Evolutionary conservation across 371 early-diverging fungal genomes (phyloP).

Genomic region (Saksenaea oblongispora): DNA sequence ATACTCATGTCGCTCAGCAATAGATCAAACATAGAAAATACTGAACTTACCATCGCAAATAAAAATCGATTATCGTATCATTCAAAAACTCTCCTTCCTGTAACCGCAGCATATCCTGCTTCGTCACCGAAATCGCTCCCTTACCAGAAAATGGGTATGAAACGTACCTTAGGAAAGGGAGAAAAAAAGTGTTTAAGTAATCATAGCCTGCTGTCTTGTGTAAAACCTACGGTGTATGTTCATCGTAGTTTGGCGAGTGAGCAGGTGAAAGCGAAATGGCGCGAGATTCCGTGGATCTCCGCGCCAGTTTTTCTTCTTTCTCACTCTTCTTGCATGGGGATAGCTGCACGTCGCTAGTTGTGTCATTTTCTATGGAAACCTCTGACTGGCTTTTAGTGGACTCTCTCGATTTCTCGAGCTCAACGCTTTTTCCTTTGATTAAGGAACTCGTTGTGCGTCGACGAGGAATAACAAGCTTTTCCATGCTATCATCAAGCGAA

Average conservation of each 20-base stretch:
- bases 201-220: not conserved
- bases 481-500: too few species aligned
- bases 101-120: constrained; percentile 47
- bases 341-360: too few species aligned
- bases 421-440: not conserved
- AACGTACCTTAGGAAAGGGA: not conserved
- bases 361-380: too few species aligned
- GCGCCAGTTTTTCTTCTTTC: not conserved
- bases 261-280: not conserved
- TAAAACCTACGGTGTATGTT: not conserved
- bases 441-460: too few species aligned
- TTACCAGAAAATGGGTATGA: constrained; percentile 21
- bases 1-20: not conserved
- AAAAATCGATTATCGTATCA: constrained; percentile 63
- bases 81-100: constrained; percentile 57
- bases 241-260: not conserved
- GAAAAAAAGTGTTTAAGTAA: not conserved
- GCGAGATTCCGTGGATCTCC: not conserved
- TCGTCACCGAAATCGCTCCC: constrained; percentile 32
- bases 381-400: too few species aligned
- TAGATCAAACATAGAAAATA: not conserved
- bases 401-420: not conserved
- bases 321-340: too few species aligned
- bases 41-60: constrained; percentile 39
- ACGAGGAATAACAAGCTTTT: too few species aligned